Conservation (phyloP, 305 asterid species). For the Nicotiana rustica region DNA sequence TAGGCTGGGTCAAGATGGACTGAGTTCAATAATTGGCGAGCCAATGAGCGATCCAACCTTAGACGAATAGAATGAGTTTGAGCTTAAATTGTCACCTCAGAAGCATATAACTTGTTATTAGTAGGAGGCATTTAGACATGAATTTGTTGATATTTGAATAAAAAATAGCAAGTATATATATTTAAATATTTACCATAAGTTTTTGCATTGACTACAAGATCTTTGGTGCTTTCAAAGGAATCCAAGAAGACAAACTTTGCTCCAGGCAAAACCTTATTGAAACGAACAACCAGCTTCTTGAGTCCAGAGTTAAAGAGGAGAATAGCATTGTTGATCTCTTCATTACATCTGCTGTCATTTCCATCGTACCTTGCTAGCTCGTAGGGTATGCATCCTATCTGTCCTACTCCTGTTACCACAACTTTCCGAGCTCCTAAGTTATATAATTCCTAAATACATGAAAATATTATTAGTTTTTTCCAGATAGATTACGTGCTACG, state of each 20-base stretch:
- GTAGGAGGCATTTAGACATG: no score
- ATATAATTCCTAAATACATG: constrained; percentile 54
- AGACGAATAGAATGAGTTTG: no score
- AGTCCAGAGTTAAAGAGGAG: constrained; percentile 69
- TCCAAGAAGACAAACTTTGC: constrained; percentile 80
- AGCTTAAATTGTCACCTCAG: no score
- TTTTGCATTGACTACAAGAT: constrained; percentile 68
- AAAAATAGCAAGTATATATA: no score
- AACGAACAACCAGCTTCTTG: constrained; percentile 59
- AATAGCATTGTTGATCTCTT: constrained; percentile 80
- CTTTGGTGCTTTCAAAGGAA: constrained; percentile 66
- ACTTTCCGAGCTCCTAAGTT: constrained; percentile 85
- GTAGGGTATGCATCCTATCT: constrained; percentile 89
- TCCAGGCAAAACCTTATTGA: constrained; percentile 65
- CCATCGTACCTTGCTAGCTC: constrained; percentile 76
- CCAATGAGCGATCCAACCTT: no score
- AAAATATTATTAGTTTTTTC: not conserved
- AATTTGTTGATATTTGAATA: no score
- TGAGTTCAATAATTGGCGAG: no score
- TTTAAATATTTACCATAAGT: constrained; percentile 55
- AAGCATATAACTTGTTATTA: no score
- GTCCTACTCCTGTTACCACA: constrained; percentile 72
- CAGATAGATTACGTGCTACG: not conserved
- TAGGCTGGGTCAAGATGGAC: accelerated
- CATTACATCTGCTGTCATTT: constrained; percentile 77